Evolutionary conservation across 805 yeast species (phyloP), one percentile per base, ranked within the genome.

Genomic region (Tetrapisispora pingtungensis): DNA sequence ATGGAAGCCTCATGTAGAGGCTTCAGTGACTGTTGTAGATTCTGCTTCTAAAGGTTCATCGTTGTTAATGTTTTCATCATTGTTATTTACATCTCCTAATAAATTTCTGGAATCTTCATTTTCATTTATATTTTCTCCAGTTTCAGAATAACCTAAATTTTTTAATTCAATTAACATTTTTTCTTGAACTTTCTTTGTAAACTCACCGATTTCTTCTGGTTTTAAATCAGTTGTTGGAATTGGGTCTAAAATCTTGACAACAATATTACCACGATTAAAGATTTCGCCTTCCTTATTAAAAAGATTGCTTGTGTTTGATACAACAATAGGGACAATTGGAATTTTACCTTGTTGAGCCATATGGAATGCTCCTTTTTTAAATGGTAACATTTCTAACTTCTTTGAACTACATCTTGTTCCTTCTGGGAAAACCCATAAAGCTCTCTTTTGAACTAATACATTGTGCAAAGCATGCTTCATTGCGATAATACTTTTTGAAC

Each of bases 291-390:
- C 74, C 41, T 81, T 65, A 57, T 77, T 75, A 67, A 84, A 75
- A 38, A 93, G 61, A 26, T 77, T 74, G 3, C 95, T 80, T 44
- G 95, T 85, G 68, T 93, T 93, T 27, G 90, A 77, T 8, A 86
- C 87, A 12, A 86, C 94, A 41, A 84, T 70, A 8, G 99, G 98
- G 18, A 93, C 78, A 41, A 93, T 71, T 15, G 97, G 97, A 32
- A 90, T 79, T 36, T 78, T 78, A 6, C 95, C 95, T 65, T 88
- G 95, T 49, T 84, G 83, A 7, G 99, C 99, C 59, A 93, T 74
- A 65, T 93, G 96, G 78, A 93, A 93, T 0, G 97, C 97, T 43
- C 99, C 99, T 61, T 93, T 93, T 66, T 93, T 93, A 69, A 93
- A 87, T 0, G 95, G 95, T 39, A 87, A 72, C 62, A 93, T 66